Percentiles rank a stretch among this genome's conserved stretches.
phyloP scores from a whole-genome alignment of 2,329 filamentous ascomycete species.

The Pseudopyrenochaeta lycopersici region DNA sequence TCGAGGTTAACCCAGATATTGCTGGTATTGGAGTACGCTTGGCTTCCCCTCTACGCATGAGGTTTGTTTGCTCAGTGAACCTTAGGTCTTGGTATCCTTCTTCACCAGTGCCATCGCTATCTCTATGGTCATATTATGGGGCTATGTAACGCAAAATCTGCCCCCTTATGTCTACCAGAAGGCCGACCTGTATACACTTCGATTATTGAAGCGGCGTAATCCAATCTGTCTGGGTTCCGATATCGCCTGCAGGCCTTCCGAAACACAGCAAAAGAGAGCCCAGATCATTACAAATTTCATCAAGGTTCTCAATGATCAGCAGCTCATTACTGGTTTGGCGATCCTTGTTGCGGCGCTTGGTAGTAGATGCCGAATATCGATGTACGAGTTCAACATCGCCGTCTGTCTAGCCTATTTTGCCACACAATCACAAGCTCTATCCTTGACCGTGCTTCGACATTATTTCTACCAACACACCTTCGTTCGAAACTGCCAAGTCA shows the following conservation, averaged over 20 bases:
- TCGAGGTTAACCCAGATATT: constrained; percentile 6
- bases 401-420: constrained; percentile 11
- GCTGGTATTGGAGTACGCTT: constrained; percentile 5
- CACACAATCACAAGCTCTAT: not conserved
- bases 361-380: constrained; percentile 5
- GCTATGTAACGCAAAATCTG: not conserved
- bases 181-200: too few species aligned
- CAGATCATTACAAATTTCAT: not conserved
- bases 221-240: too few species aligned
- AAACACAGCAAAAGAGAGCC: too few species aligned
- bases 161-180: not conserved
- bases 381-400: constrained; percentile 12
- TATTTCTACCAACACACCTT: too few species aligned
- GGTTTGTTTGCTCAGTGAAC: not conserved
- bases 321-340: constrained; percentile 14
- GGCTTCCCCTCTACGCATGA: not conserved
- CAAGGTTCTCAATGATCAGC: constrained; percentile 9
- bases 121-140: not conserved
- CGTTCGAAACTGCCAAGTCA: too few species aligned
- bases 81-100: not conserved
- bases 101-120: not conserved
- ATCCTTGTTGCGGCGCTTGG: constrained; percentile 11
- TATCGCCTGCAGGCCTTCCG: too few species aligned
- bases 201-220: too few species aligned
- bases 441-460: not conserved